Conservation (phyloP, 345 rosid genomes). For the Carallia pectinifolia region DNA sequence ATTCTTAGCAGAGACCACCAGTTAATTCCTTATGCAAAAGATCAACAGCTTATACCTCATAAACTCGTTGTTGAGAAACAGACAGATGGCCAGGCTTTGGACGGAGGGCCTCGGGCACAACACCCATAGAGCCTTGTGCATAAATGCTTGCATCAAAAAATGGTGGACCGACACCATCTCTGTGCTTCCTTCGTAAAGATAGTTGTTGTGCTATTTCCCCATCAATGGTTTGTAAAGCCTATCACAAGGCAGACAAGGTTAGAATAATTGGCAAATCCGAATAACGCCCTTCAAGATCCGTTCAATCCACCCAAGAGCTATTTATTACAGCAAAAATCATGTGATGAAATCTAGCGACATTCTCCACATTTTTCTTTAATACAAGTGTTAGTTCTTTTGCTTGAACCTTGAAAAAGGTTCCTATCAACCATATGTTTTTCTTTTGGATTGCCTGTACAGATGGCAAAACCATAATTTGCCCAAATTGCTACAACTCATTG, state of each 20-base stretch:
- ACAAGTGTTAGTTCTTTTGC: too few species aligned
- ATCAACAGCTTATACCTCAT: conserved; percentile 58
- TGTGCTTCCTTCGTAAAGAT: conserved; percentile 74
- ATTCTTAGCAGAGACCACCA: conserved; percentile 8
- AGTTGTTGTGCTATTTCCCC: conserved; percentile 82
- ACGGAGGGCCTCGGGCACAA: conserved; percentile 84
- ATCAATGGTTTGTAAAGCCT: conserved; percentile 94
- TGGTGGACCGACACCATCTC: conserved; percentile 69
- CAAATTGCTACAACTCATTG: background rate
- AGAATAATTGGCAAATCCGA: background rate
- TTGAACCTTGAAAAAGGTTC: too few species aligned
- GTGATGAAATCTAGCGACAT: too few species aligned
- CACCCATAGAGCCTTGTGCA: conserved; percentile 69
- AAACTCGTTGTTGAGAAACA: conserved; percentile 86
- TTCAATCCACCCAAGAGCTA: background rate
- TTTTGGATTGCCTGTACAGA: too few species aligned
- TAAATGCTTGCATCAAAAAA: conserved; percentile 70
- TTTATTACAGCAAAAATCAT: background rate
- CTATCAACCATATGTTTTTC: too few species aligned
- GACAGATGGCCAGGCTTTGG: conserved; percentile 94
- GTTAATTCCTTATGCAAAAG: conserved; percentile 11
- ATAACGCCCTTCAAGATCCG: background rate
- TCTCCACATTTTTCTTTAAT: too few species aligned
- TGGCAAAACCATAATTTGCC: too few species aligned
- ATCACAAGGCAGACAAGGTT: conserved; percentile 5